Evolutionary conservation across 106 monocot species (phyloP), one percentile per base, ranked within the genome.

Genomic region (Iris macrosiphon): DNA sequence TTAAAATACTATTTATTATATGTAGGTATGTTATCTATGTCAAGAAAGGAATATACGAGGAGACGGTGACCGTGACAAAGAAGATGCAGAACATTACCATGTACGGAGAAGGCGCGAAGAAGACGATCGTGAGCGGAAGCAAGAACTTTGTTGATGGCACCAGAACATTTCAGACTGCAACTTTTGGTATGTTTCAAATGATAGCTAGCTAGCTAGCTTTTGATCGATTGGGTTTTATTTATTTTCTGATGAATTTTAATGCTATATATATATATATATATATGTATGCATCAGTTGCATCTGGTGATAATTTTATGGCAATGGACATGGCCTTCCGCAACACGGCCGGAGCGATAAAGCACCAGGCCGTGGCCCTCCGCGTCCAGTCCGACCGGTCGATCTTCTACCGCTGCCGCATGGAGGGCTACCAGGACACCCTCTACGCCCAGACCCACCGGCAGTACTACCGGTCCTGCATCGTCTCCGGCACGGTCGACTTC

Each of bases 341-440:
- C 82, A 78, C 82, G 24, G 87, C 87, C 19, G 87, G 87, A 1
- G 57, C 78, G 0, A 30, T 14, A 14, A 78, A 79, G 55, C 68
- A 78, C 40, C 87, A 92, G 56, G 87, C 92, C 7, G 49, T 83
- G 44, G 92, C 87, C 17, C 75, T 92, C 29, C 76, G 79, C 1
- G 75, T 92, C 62, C 66, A 70, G 37, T 66, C 83, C 51, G 92
- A 92, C 68, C 69, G 48, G 21, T 38, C 79, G 12, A 55, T 87
- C 63, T 73, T 92, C 72, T 61, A 74, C 59, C 46, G 61, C 50
- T 92, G 92, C 71, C 40, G 58, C 48, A 68, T 92, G 40, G 73
- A 73, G 17, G 87, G 83, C 49, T 80, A 77, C 73, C 92, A 92
- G 53, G 87, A 82, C 79, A 92, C 92, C 18, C 76, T 92, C 31